phyloP scores from a whole-genome alignment of 345 rosid genomes.

The Cardiospermum halicacabum region DNA sequence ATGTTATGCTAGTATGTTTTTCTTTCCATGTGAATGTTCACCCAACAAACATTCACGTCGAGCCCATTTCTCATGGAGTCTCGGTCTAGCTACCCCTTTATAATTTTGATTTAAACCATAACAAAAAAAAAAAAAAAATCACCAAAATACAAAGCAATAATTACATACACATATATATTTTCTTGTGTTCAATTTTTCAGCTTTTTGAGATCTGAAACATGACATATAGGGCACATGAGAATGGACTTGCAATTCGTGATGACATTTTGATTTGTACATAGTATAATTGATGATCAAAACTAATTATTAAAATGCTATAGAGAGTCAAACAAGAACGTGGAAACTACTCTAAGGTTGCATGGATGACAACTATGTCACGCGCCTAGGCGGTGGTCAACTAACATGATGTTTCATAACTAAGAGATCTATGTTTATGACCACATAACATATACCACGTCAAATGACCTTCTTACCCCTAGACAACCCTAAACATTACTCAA shows the following conservation, averaged over 20 bases:
- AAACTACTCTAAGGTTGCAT: slow-evolving; percentile 25
- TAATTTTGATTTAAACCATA: slow-evolving; percentile 10
- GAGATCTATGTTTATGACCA: background rate
- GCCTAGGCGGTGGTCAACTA: slow-evolving; percentile 57
- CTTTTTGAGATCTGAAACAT: background rate
- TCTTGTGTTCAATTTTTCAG: too few species aligned
- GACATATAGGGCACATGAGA: background rate
- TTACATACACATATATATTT: too few species aligned
- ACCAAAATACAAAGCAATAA: too few species aligned
- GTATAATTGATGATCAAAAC: background rate
- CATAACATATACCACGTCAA: background rate
- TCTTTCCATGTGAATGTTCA: slow-evolving; percentile 62
- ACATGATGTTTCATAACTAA: background rate
- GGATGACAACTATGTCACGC: slow-evolving; percentile 64
- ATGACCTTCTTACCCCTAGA: slow-evolving; percentile 15
- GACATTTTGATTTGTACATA: background rate
- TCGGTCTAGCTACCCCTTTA: slow-evolving; percentile 36
- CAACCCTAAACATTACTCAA: slow-evolving; percentile 4
- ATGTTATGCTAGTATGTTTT: slow-evolving; percentile 7
- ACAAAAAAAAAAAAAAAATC: slow-evolving; percentile 11
- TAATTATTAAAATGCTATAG: slow-evolving; percentile 3
- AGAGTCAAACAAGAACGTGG: slow-evolving; percentile 58
- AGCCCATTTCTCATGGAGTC: slow-evolving; percentile 40
- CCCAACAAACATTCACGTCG: slow-evolving; percentile 71
- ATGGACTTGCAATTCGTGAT: background rate